Base-by-base conservation (phyloP, 352 stramenopile species). In the Thraustochytrium sp. region DNA sequence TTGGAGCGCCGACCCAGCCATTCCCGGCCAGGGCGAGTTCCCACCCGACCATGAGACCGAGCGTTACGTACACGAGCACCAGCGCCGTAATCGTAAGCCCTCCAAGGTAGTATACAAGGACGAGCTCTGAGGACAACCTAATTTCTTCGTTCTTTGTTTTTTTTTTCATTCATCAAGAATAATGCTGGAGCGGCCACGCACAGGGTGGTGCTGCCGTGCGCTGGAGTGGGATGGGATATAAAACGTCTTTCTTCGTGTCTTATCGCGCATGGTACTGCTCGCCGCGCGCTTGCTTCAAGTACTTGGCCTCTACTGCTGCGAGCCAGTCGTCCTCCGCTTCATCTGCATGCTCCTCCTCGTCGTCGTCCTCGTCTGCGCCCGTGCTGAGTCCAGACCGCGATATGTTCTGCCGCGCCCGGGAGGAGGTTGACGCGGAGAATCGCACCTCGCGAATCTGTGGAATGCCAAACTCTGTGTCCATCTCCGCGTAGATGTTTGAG, bases 391-490 rank as follows among this genome's bases (percentile, higher is more conserved):
- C 9, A 72, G 59, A 29, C n/a, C n/a, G n/a, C n/a, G n/a, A n/a
- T n/a, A n/a, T n/a, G n/a, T n/a, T n/a, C n/a, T n/a, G n/a, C n/a
- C 59, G 59, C 26, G 26, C 26, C 40, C 59, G 59, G 16, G 26
- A 11, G 26, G 59, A 49, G 31, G 13, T 31, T 11, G 13, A 16
- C 26, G 59, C 21, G 18, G 48, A 18, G 26, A 72, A 72, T 4
- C 4, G 1, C 34, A 72, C 59, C 46, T 72, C 59, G 8, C 59
- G 9, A 44, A 72, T 72, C 46, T 72, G 59, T 1, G 62, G 62
- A 75, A 75, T 75, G 26, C 62, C 62, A 34, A 75, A 75, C 13
- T 51, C 62, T 51, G 62, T 75, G 31, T 75, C 62, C 62, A 54
- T 54, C 31, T 75, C 62, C 16, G 59, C 59, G 59, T 72, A 72